Evolutionary conservation across 345 rosid species (phyloP).

Genomic region (Clausena lansium): DNA sequence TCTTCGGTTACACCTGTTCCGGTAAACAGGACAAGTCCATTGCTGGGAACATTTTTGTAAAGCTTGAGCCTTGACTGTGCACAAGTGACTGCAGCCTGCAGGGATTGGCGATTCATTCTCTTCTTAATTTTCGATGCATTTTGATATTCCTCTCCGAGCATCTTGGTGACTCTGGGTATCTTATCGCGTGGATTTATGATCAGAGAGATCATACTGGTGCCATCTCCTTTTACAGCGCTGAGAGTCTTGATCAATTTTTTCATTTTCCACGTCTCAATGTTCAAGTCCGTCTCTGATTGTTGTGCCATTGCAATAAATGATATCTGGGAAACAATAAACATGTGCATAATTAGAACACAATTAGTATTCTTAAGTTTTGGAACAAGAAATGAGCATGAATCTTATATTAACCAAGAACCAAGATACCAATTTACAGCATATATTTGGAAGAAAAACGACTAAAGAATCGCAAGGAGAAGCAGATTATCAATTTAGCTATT

Average conservation of each 20-base stretch:
- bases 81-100: constrained; percentile 40
- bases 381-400: background rate
- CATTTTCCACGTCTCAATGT: constrained; percentile 44
- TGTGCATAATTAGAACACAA: background rate
- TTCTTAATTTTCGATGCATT: constrained; percentile 49
- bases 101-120: constrained; percentile 46
- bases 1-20: constrained; percentile 43
- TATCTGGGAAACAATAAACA: background rate
- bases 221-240: constrained; percentile 42
- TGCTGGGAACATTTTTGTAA: constrained; percentile 43
- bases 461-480: background rate
- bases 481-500: background rate
- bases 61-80: constrained; percentile 44
- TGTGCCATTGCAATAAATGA: constrained; percentile 29
- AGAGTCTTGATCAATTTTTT: constrained; percentile 40
- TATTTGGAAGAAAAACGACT: too few species aligned
- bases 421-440: background rate
- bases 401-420: background rate
- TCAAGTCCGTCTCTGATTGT: constrained; percentile 29
- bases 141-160: constrained; percentile 41
- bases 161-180: constrained; percentile 42
- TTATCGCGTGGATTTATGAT: constrained; percentile 44
- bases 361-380: background rate
- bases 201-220: constrained; percentile 45
- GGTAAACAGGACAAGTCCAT: constrained; percentile 40